Evolutionary conservation across 2,329 filamentous ascomycete genomes (phyloP), one percentile per base, ranked within the genome.

Genomic region (Neocucurbitaria cava): DNA sequence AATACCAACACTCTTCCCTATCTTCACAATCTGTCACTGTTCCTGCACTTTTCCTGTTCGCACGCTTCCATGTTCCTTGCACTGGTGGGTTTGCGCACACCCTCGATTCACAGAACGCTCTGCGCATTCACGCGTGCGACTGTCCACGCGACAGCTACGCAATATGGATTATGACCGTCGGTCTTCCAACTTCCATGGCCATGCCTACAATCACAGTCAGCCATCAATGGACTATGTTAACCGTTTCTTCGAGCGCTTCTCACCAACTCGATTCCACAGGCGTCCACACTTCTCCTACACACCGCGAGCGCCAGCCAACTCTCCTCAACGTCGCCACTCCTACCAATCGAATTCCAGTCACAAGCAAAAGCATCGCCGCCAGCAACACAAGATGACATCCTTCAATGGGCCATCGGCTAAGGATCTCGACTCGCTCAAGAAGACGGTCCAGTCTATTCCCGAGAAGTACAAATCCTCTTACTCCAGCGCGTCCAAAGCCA

Each of bases 391-490:
- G 9, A 64, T 64, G 60, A 45, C 54, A 1, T 51, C 52, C 7
- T 70, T 72, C 54, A 61, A 45, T 2, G 70, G 71, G 1, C 70
- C 71, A 0, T 69, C 65, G 65, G 65, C 64, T 20, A 59, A 49
- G 50, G 57, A 65, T 46, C 52, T 75, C 13, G 54, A 62, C 5
- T 46, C 55, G 0, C 58, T 75, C 35, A 63, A 63, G 41, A 65
- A 68, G 30, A 61, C 62, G 0, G 45, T 74, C 17, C 51, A 62
- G 10, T 60, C 52, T 1, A 70, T 70, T 44, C 72, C 71, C 1
- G 35, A 53, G 3, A 47, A 66, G 17, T 63, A 70, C 58, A 69
- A 69, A 35, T 31, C 57, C 1, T 30, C 61, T 5, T 69, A 73
- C 41, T 49, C 61, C 17, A 50, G 45, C 5, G 54, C 63, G 2